These are phyloP conservation scores for Aotearoamyces nothofagi DNA, from an alignment of 2,329 filamentous ascomycete genomes.

Conservation along the genomic window DNA sequence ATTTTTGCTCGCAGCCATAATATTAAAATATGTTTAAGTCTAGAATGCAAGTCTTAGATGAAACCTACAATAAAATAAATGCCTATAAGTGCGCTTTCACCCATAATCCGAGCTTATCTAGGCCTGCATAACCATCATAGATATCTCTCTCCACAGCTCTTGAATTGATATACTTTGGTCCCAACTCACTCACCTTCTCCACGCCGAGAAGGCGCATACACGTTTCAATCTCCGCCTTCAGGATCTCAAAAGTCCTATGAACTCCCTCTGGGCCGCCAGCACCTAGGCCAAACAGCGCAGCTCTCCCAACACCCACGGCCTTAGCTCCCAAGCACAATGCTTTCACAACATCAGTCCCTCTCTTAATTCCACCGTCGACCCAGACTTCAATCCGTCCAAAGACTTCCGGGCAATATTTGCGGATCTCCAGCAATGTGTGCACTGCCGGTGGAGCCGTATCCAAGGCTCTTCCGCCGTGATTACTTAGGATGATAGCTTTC, in stretches of 20 bases:
- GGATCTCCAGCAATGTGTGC: conserved; percentile 45
- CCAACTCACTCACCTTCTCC: conserved; percentile 57
- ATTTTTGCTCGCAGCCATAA: too few species aligned
- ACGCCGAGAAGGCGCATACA: conserved; percentile 61
- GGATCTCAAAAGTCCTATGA: conserved; percentile 36
- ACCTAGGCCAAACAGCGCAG: conserved; percentile 41
- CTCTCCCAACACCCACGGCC: conserved; percentile 46
- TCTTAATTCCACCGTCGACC: conserved; percentile 48
- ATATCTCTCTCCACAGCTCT: conserved; percentile 71
- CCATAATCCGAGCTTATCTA: conserved; percentile 38
- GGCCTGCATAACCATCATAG: conserved; percentile 59
- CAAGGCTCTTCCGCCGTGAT: conserved; percentile 49
- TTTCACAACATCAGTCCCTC: conserved; percentile 54
- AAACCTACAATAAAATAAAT: too few species aligned
- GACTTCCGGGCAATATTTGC: conserved; percentile 41
- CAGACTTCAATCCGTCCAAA: conserved; percentile 45
- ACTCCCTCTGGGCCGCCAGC: conserved; percentile 48
- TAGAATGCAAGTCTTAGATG: too few species aligned
- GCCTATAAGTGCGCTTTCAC: conserved; percentile 35
- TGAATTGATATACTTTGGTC: conserved; percentile 65
- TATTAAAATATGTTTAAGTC: too few species aligned
- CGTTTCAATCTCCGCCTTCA: conserved; percentile 51
- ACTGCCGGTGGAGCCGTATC: conserved; percentile 38
- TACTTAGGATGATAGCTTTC: conserved; percentile 48
- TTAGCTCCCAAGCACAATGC: conserved; percentile 48